Percentiles rank a stretch among this genome's conserved stretches.
Conservation (phyloP, 192 early-diverging fungal species). For the Endogone sp. region DNA sequence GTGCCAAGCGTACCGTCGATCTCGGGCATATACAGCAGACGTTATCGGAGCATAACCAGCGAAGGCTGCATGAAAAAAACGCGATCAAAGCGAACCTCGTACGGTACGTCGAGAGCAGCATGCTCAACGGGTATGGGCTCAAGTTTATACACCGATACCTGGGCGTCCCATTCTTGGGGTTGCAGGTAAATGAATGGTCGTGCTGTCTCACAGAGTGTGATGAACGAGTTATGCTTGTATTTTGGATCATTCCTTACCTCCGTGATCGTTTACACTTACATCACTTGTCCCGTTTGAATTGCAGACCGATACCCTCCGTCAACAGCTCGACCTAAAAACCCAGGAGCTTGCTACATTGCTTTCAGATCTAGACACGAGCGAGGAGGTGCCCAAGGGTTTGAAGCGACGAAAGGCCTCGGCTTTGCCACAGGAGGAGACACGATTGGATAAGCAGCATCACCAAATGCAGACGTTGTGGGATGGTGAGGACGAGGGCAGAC, state of each 20-base stretch:
- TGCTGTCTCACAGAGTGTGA: background rate
- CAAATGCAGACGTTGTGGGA: conserved; percentile 6
- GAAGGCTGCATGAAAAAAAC: conserved; percentile 24
- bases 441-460: background rate
- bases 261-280: too few relatives aligned
- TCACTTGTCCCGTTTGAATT: too few relatives aligned
- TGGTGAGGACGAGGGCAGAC: conserved; percentile 21
- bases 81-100: conserved; percentile 44
- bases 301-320: conserved; percentile 49
- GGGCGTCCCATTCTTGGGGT: conserved; percentile 52
- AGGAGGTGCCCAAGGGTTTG: conserved; percentile 19
- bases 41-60: conserved; percentile 30
- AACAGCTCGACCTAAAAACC: conserved; percentile 52
- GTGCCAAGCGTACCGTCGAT: conserved; percentile 19
- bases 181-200: conserved; percentile 33
- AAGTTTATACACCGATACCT: conserved; percentile 51
- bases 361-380: conserved; percentile 28
- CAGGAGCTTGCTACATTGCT: conserved; percentile 42
- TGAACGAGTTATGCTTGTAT: background rate
- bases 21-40: conserved; percentile 25
- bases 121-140: conserved; percentile 47
- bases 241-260: background rate
- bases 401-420: conserved; percentile 15
- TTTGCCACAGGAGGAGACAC: background rate
- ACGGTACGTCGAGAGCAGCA: conserved; percentile 48